phyloP scores from a whole-genome alignment of 2,329 filamentous ascomycete genomes.

The Raffaelea albimanens region DNA sequence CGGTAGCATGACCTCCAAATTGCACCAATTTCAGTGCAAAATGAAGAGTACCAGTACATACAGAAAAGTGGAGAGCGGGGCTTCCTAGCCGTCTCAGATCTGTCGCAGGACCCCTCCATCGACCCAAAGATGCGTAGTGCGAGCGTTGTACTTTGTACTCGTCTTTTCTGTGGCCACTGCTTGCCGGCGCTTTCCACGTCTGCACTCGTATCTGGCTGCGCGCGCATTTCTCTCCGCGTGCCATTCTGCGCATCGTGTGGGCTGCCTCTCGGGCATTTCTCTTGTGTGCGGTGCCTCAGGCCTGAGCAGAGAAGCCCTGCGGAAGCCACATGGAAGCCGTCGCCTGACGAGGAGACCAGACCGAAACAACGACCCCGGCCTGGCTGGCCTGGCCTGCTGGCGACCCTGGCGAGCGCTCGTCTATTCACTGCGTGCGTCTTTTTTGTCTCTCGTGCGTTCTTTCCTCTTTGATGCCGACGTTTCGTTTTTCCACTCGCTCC shows the following conservation, averaged over 20 bases:
- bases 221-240: too few species aligned
- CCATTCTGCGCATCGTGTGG: too few species aligned
- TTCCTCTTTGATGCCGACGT: not conserved
- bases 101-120: slow-evolving; percentile 26
- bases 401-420: too few species aligned
- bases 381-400: too few species aligned
- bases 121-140: not conserved
- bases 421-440: too few species aligned
- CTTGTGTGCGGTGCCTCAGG: not conserved
- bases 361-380: not conserved
- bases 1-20: not conserved
- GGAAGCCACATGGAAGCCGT: not conserved
- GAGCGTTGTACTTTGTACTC: too few species aligned
- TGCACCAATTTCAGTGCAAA: not conserved
- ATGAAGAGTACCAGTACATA: slow-evolving; percentile 10
- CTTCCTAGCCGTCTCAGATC: slow-evolving; percentile 29
- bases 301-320: not conserved
- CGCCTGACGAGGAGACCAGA: not conserved
- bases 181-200: not conserved
- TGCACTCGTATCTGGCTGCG: too few species aligned
- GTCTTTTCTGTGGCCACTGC: too few species aligned
- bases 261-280: not conserved
- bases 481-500: not conserved
- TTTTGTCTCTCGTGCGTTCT: not conserved
- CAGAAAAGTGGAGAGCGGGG: slow-evolving; percentile 5